Evolutionary conservation across 1,139 yeast species (phyloP).

Genomic region (Sugiyamaella paludigena): DNA sequence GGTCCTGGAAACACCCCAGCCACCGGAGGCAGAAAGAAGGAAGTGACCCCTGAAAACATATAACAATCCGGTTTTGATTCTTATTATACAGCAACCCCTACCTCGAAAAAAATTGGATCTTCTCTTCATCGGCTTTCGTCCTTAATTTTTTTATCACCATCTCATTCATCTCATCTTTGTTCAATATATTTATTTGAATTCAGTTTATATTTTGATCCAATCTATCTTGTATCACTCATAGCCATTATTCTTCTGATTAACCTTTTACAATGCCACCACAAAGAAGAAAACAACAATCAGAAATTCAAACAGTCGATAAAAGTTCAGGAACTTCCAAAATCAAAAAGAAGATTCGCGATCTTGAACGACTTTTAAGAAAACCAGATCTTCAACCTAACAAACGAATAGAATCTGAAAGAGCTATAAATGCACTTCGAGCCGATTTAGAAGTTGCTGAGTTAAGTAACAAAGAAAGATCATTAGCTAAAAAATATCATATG

Average conservation of each 20-base stretch:
- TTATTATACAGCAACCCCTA: too few relatives aligned
- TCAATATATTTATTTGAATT: too few relatives aligned
- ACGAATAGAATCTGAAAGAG: constrained; percentile 79
- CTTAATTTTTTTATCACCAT: too few relatives aligned
- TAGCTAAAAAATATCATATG: constrained; percentile 86
- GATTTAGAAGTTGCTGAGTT: constrained; percentile 60
- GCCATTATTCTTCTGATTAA: not conserved
- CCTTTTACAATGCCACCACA: not conserved
- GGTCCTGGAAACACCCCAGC: too few relatives aligned
- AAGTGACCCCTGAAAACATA: too few relatives aligned
- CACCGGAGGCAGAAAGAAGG: too few relatives aligned
- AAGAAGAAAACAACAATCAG: not conserved
- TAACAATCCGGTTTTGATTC: too few relatives aligned
- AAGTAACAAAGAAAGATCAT: constrained; percentile 52
- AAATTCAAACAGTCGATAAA: constrained; percentile 10
- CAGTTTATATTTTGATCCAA: too few relatives aligned
- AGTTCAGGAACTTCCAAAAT: constrained; percentile 36
- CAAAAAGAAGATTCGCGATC: constrained; percentile 83
- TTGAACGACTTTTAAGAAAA: constrained; percentile 59
- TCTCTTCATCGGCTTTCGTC: too few relatives aligned
- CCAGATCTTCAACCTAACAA: constrained; percentile 65
- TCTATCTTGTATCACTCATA: not conserved
- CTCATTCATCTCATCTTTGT: too few relatives aligned
- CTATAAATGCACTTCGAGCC: constrained; percentile 64
- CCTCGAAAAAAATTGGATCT: too few relatives aligned